Conservation (phyloP, 306 rosid species). For the Acmispon strigosus region DNA sequence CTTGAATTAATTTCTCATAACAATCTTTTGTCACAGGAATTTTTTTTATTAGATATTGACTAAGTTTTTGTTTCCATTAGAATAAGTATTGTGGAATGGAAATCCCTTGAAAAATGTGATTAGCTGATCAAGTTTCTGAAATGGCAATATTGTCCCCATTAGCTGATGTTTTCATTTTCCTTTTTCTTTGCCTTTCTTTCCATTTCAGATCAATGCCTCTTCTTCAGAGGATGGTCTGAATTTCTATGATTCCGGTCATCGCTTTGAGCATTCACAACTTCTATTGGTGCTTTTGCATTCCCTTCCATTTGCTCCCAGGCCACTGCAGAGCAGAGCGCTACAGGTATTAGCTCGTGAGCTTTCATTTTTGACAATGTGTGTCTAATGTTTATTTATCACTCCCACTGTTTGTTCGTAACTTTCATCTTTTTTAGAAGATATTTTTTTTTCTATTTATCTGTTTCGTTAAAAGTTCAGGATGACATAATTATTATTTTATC, state of each 20-base stretch:
- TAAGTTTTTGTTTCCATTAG: background rate
- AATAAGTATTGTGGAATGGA: background rate
- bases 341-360: slow-evolving; percentile 56
- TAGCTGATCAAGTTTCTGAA: slow-evolving; percentile 10
- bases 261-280: slow-evolving; percentile 90
- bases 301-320: slow-evolving; percentile 80
- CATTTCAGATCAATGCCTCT: slow-evolving; percentile 82
- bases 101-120: background rate
- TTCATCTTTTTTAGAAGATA: too few species aligned
- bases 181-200: background rate
- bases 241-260: slow-evolving; percentile 97
- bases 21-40: background rate
- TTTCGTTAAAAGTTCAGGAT: too few species aligned
- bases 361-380: background rate
- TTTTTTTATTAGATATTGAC: background rate
- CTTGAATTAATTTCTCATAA: slow-evolving; percentile 10
- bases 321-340: slow-evolving; percentile 80
- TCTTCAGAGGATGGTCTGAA: slow-evolving; percentile 81
- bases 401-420: too few species aligned
- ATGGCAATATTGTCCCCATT: background rate
- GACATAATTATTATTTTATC: too few species aligned
- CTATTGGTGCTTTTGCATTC: slow-evolving; percentile 84
- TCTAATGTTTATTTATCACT: background rate
- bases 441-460: too few species aligned
- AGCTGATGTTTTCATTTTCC: background rate